Base-by-base conservation (phyloP, 805 yeast species). In the Brettanomyces custersianus region DNA sequence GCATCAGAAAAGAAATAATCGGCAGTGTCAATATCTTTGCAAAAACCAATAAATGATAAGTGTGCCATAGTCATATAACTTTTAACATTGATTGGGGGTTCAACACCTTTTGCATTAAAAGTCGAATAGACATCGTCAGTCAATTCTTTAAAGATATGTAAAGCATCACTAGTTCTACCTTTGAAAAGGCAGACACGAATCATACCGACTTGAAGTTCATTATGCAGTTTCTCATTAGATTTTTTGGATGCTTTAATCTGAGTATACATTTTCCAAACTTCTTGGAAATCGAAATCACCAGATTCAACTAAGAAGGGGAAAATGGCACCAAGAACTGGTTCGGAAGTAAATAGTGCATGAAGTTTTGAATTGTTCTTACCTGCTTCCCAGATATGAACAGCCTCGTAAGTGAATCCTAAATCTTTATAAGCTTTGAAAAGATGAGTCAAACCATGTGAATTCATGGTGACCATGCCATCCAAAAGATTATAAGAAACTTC, bases 1-100 rank as follows among this genome's bases (percentile, higher is more conserved):
- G 85, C 90, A 54, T 79, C 81, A 46, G 76, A 77, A 55, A 80
- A 83, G 49, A 84, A 84, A 28, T 75, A 71, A 50, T 73, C 74
- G 4, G 94, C 84, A 31, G 84, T 77, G 29, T 64, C 65, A 37
- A 81, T 66, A 51, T 84, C 87, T 51, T 72, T 74, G 55, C 86
- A 80, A 45, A 73, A 75, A 31, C 94, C 92, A 51, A 84, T 79
- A 48, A 84, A 84, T 3, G 80, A 68, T 41, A 82, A 65, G 61
- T 84, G 94, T 32, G 84, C 78, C 57, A 80, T 83, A 23, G 80
- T 70, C 56, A 81, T 62, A 22, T 78, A 70, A 35, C 76, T 67
- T 34, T 55, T 48, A 64, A 60, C 55, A 62, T 64, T 55, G 40
- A 55, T 55, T 33, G 60, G 60, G 16, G 60, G 60, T 20, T 54